These are phyloP conservation scores for Picea mariana DNA, from an alignment of 83 land plant genomes.

Conservation along the genomic window DNA sequence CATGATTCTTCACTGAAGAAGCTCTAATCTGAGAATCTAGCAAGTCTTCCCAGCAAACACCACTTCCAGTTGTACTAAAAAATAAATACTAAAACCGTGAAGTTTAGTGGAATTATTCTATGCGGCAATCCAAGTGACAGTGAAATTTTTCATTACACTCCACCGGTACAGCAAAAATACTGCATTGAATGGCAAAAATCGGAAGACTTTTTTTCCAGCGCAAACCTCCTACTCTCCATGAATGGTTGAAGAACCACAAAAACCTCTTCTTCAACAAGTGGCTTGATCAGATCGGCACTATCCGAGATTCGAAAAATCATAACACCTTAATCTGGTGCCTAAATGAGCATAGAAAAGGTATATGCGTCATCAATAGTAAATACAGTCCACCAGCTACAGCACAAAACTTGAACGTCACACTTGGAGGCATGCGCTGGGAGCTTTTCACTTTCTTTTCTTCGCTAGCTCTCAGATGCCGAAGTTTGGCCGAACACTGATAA, in stretches of 20 bases:
- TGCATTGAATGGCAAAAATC: not conserved
- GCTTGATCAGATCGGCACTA: too few relatives aligned
- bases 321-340: too few relatives aligned
- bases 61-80: constrained; percentile 7
- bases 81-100: not conserved
- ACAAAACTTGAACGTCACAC: not conserved
- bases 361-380: not conserved
- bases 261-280: too few relatives aligned
- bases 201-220: not conserved
- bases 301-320: too few relatives aligned
- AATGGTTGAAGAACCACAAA: not conserved
- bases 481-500: too few relatives aligned
- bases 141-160: not conserved
- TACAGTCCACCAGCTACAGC: not conserved
- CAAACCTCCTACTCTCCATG: not conserved
- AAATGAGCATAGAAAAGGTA: not conserved
- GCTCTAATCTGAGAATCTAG: too few relatives aligned
- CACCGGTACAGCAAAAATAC: not conserved
- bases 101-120: not conserved
- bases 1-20: constrained; percentile 9
- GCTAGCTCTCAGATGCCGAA: too few relatives aligned
- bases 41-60: not conserved
- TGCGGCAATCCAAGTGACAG: not conserved
- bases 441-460: not conserved
- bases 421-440: not conserved